These are phyloP conservation scores for Fusarium phyllophilum DNA, from an alignment of 2,329 filamentous ascomycete genomes.

Conservation along the genomic window DNA sequence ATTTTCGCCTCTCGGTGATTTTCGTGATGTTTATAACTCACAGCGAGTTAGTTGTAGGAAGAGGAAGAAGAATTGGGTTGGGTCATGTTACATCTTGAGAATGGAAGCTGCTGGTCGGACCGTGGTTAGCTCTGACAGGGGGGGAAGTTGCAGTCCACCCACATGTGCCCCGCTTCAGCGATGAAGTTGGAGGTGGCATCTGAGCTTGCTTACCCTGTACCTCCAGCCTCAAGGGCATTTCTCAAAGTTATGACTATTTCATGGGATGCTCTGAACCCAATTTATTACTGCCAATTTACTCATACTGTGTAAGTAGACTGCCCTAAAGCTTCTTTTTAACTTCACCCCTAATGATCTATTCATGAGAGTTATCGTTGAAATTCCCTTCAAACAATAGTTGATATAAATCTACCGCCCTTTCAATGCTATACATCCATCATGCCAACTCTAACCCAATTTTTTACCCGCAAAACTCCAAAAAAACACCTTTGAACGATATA, in stretches of 20 bases:
- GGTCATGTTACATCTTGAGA: conserved; percentile 18
- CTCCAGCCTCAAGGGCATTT: not conserved
- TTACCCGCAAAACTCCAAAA: conserved; percentile 27
- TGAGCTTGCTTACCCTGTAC: conserved; percentile 36
- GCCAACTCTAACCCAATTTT: conserved; percentile 23
- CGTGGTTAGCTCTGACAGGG: conserved; percentile 26
- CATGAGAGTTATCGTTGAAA: not conserved
- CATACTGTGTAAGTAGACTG: not conserved
- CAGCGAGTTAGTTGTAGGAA: conserved; percentile 19
- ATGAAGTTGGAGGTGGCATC: not conserved
- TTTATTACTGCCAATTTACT: not conserved
- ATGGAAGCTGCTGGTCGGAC: conserved; percentile 21
- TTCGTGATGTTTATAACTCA: not conserved
- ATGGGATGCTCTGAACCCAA: not conserved
- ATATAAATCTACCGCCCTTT: not conserved
- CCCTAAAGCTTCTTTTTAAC: not conserved
- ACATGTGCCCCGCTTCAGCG: conserved; percentile 29
- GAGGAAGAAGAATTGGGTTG: not conserved
- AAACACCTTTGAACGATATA: conserved; percentile 21
- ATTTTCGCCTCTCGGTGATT: not conserved
- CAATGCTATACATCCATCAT: not conserved
- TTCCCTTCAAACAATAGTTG: not conserved
- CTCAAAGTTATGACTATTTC: not conserved
- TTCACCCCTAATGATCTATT: not conserved
- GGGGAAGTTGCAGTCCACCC: conserved; percentile 5